Evolutionary conservation across 1,284 basidiomycete species (phyloP), one percentile per base, ranked within the genome.

Genomic region (Neolentinus lepideus): DNA sequence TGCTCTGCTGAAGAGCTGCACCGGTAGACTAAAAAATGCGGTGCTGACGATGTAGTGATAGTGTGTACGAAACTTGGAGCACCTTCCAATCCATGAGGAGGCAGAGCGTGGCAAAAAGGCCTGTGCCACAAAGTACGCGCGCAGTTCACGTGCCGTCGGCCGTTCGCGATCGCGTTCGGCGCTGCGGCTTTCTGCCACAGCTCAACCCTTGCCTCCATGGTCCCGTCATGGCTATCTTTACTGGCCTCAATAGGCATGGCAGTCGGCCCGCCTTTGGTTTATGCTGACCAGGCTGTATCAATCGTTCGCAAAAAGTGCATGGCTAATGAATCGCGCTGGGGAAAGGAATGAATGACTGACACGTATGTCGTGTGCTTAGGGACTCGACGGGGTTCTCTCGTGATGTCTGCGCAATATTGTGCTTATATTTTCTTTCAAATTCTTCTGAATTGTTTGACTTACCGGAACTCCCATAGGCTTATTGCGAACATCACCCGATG

Each of bases 311-410:
- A 87, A 72, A 85, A 81, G 88, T 80, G 57, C 57, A 72, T 64
- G 29, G 29, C 11, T 56, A 25, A 12, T 55, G 26, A 50, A 58
- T 45, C 52, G 53, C 47, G 55, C 50, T 25, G 25, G 50, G 22
- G 57, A 38, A 45, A 51, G 48, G 31, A 52, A 35, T 31, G 31
- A 54, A 51, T 62, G 24, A 50, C 27, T 69, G 55, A 68, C 58
- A 27, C 60, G 54, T 27, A 31, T 58, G 58, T 55, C 29, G 12
- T 16, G 22, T 29, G 27, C 43, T 56, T 58, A 92, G 90, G 69
- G 88, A 92, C 64, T 80, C 90, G 1, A 87, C 86, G 48, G 92
- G 92, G 1, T 94, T 94, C 68, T 92, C 90, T 56, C 78, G 81
- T 62, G 91, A 92, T 66, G 83, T 91, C 56, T 90, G 87, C 63